Evolutionary conservation across 139 green algal species (phyloP).

Genomic region (Chlorella vulgaris): DNA sequence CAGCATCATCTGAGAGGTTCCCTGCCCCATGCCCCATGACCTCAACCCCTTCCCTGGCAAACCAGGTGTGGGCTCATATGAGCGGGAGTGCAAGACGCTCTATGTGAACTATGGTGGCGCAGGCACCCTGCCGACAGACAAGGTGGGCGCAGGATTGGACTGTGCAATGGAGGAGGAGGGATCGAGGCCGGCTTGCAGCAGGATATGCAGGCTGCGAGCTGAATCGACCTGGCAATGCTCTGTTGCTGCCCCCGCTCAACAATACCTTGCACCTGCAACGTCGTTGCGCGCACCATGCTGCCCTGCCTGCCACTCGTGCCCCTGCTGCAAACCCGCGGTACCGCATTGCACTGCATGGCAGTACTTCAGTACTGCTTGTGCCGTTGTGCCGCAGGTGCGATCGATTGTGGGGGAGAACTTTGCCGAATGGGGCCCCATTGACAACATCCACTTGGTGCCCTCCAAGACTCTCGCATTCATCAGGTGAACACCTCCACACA

Average conservation of each 20-base stretch:
- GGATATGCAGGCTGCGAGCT: too few relatives aligned
- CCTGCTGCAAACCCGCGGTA: not conserved
- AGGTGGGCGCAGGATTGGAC: slow-evolving; percentile 20
- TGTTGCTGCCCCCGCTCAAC: not conserved
- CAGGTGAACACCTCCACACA: slow-evolving; percentile 29
- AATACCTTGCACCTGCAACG: not conserved
- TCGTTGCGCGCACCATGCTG: not conserved
- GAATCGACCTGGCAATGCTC: not conserved
- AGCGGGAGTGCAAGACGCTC: slow-evolving; percentile 67
- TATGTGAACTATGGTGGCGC: slow-evolving; percentile 71
- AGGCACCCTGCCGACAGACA: slow-evolving; percentile 49
- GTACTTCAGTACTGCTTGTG: not conserved
- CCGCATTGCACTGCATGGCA: not conserved
- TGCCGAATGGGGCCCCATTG: slow-evolving; percentile 56
- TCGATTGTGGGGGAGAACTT: slow-evolving; percentile 60
- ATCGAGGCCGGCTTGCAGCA: too few relatives aligned
- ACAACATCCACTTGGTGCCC: slow-evolving; percentile 66
- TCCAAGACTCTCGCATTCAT: slow-evolving; percentile 77
- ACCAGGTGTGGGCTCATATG: slow-evolving; percentile 55
- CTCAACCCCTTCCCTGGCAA: not conserved
- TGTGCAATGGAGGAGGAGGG: too few relatives aligned
- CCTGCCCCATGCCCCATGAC: not conserved
- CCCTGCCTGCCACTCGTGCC: not conserved
- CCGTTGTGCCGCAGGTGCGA: too few relatives aligned
- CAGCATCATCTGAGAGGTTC: not conserved